phyloP scores from a whole-genome alignment of 345 rosid species.

The Salix brachista region DNA sequence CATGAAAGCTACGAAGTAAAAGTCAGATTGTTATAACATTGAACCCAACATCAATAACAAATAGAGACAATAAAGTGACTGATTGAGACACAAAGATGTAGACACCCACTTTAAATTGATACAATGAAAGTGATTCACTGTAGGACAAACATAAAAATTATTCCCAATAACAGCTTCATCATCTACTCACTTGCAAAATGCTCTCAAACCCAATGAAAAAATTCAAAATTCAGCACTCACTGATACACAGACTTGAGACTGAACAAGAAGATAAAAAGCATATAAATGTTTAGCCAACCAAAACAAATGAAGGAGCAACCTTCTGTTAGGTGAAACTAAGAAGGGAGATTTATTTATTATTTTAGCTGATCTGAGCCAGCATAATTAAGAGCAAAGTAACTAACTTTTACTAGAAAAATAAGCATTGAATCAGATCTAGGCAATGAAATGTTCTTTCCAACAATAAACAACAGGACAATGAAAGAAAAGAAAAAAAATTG shows the following conservation, averaged over 20 bases:
- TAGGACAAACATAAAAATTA: too few species aligned
- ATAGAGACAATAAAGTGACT: neutral
- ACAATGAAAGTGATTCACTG: neutral
- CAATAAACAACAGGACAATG: neutral
- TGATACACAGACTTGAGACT: neutral
- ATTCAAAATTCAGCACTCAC: neutral
- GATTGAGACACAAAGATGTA: neutral
- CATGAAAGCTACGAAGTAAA: neutral
- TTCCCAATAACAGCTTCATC: neutral
- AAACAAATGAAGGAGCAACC: neutral
- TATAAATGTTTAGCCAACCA: neutral
- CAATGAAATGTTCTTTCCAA: neutral
- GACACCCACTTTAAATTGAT: neutral
- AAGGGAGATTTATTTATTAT: neutral
- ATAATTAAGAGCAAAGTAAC: neutral
- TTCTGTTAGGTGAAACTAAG: neutral
- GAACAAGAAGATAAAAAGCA: neutral
- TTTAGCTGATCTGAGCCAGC: neutral
- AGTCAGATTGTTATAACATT: neutral
- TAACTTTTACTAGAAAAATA: neutral
- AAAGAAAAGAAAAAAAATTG: neutral
- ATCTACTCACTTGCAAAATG: neutral
- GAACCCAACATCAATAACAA: neutral
- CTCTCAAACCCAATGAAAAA: neutral
- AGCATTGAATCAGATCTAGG: slow-evolving; percentile 9